Evolutionary conservation across 2,329 filamentous ascomycete species (phyloP), one percentile per base, ranked within the genome.

Genomic region (Penicillium sp.): DNA sequence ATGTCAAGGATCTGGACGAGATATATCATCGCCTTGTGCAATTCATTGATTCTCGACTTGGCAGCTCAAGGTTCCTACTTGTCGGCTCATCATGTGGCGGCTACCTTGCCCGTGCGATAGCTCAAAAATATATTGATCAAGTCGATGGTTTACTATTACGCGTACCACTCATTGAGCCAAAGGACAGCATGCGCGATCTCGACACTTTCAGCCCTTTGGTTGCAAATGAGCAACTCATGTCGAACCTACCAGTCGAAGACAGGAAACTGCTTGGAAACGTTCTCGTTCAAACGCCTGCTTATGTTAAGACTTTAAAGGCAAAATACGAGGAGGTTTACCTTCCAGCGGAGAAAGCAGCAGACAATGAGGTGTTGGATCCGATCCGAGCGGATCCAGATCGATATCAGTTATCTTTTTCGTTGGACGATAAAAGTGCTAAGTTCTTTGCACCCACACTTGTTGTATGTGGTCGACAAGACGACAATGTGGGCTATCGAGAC

Each of bases 361-460:
- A 71, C 41, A 61, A 36, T 1, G n/a, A 60, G n/a, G 62, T 60
- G 29, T 60, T 71, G 19, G 62, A 64, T 61, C 53, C 60, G n/a
- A 70, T 71, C 42, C 61, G 68, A 43, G 58, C 27, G n/a, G 68
- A 71, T 55, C 64, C 66, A 53, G 4, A 48, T 33, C 64, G 66
- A 55, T 71, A 70, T 55, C 60, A 54, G 21, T 48, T 71, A 43
- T 68, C 68, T 25, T 48, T 57, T 53, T 59, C 62, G 25, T 49
- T 62, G 29, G 61, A 66, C 36, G 45, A 61, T 55, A 31, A 55
- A 49, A 38, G 15, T 38, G 49, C 42, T 2, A 62, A 63, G 54
- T 68, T 68, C 31, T 62, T 69, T 55, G 68, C 68, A 29, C 69
- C 69, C 2, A 71, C 69, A 12, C 62, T 71, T 29, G 54, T 71